These are phyloP conservation scores for Jatropha podagrica DNA, from an alignment of 441 rosid species.

Conservation along the genomic window DNA sequence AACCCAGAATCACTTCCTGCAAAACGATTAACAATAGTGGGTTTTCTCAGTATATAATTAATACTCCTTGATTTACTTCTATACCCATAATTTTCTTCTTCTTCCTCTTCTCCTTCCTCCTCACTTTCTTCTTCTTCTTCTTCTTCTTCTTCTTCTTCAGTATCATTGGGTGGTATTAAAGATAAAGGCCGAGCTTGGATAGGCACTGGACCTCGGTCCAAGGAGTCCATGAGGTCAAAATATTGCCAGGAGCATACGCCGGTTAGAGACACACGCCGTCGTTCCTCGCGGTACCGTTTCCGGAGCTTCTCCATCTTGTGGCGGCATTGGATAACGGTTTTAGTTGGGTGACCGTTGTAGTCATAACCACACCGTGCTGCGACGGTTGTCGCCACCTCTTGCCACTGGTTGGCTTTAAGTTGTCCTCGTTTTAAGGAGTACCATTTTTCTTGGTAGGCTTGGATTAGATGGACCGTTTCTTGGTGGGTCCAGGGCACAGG, in stretches of 20 bases:
- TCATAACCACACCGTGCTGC: constrained; percentile 54
- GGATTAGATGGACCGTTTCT: constrained; percentile 71
- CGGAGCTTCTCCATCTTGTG: constrained; percentile 98
- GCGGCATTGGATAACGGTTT: constrained; percentile 83
- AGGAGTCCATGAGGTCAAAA: constrained; percentile 72
- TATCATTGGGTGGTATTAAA: constrained; percentile 20
- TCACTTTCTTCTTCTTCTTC: constrained; percentile 36
- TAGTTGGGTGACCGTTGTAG: constrained; percentile 36
- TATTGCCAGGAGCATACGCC: constrained; percentile 56
- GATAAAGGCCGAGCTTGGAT: constrained; percentile 53
- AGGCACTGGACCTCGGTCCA: constrained; percentile 64
- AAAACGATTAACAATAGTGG: constrained; percentile 50
- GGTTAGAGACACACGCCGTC: constrained; percentile 58
- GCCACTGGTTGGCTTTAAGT: constrained; percentile 83
- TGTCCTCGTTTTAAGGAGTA: constrained; percentile 69
- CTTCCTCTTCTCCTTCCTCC: constrained; percentile 33
- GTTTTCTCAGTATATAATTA: constrained; percentile 52
- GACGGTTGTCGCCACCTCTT: constrained; percentile 74
- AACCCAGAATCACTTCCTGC: constrained; percentile 29
- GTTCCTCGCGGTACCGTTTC: constrained; percentile 72
- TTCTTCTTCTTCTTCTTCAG: constrained; percentile 34
- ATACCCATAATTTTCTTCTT: constrained; percentile 26
- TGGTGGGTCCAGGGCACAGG: constrained; percentile 88
- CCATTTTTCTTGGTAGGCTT: constrained; percentile 77
- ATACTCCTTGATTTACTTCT: constrained; percentile 51